Percentiles rank a stretch among this genome's conserved stretches.
phyloP scores from a whole-genome alignment of 1,139 yeast genomes.

The Candida glucosophila region DNA sequence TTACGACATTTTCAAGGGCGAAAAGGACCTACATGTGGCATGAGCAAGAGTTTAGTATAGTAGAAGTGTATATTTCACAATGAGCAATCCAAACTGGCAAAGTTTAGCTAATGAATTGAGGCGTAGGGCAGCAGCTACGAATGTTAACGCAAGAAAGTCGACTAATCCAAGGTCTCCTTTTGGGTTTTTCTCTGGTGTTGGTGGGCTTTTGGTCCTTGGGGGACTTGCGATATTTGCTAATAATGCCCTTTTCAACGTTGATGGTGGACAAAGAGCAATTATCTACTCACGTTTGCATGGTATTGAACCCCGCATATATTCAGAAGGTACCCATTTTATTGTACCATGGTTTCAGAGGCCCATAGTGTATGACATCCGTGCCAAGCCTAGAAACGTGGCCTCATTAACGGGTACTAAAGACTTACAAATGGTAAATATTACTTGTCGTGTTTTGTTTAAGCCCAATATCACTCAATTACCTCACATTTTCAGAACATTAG shows the following conservation, averaged over 20 bases:
- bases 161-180: slow-evolving; percentile 43
- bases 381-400: slow-evolving; percentile 96
- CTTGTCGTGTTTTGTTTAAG: slow-evolving; percentile 91
- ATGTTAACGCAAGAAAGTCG: slow-evolving; percentile 30
- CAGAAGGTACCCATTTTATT: slow-evolving; percentile 92
- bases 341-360: slow-evolving; percentile 96
- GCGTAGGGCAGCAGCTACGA: slow-evolving; percentile 45
- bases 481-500: slow-evolving; percentile 80
- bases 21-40: not conserved
- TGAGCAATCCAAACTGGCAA: slow-evolving; percentile 59
- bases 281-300: slow-evolving; percentile 86
- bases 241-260: slow-evolving; percentile 84
- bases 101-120: slow-evolving; percentile 57
- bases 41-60: not conserved
- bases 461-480: slow-evolving; percentile 80
- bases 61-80: slow-evolving; percentile 8
- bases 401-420: slow-evolving; percentile 97
- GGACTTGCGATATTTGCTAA: slow-evolving; percentile 62
- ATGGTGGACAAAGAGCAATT: slow-evolving; percentile 98
- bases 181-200: slow-evolving; percentile 67
- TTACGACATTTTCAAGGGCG: slow-evolving; percentile 4
- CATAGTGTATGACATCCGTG: slow-evolving; percentile 86
- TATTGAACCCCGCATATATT: slow-evolving; percentile 73
- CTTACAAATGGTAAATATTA: slow-evolving; percentile 96
- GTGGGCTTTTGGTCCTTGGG: slow-evolving; percentile 68